A percentile compares a stretch with the other conserved stretches of the same genome.
These are phyloP conservation scores for Blastomyces emzantsi DNA, from an alignment of 2,329 filamentous ascomycete species.

Conservation along the genomic window DNA sequence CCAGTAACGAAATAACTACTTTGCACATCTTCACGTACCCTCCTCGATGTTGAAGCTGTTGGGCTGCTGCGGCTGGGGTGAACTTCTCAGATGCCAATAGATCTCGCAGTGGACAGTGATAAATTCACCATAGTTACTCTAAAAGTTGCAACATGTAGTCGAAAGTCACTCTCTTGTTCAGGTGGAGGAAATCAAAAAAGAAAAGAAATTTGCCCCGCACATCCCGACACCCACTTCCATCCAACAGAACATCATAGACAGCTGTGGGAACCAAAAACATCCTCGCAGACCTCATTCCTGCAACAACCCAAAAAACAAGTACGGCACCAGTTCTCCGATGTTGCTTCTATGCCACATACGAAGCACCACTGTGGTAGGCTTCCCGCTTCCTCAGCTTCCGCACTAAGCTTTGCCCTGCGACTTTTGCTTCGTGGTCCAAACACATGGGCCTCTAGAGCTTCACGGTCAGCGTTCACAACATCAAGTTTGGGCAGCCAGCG, in stretches of 20 bases:
- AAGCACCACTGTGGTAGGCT: constrained; percentile 1
- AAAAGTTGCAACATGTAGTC: background rate
- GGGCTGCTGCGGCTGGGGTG: background rate
- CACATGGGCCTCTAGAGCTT: background rate
- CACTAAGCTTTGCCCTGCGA: background rate
- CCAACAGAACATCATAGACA: constrained; percentile 1
- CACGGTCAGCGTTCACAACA: background rate
- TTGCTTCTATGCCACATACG: constrained; percentile 1
- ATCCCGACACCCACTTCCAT: background rate
- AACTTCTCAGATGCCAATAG: too few relatives aligned
- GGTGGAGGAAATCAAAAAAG: too few relatives aligned
- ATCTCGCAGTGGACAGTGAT: too few relatives aligned
- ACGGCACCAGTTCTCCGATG: constrained; percentile 2
- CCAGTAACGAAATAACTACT: background rate
- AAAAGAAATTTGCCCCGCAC: too few relatives aligned
- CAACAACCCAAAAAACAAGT: constrained; percentile 3
- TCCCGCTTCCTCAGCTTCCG: background rate
- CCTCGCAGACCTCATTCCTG: background rate
- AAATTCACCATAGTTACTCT: background rate
- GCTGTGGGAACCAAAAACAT: background rate
- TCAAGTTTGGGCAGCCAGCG: constrained; percentile 3
- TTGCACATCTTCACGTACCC: background rate
- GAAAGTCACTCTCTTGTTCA: background rate
- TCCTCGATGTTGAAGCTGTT: background rate
- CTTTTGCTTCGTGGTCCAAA: background rate